phyloP scores from a whole-genome alignment of 768 basidiomycete genomes.

The Phanerodontia chrysosporium region DNA sequence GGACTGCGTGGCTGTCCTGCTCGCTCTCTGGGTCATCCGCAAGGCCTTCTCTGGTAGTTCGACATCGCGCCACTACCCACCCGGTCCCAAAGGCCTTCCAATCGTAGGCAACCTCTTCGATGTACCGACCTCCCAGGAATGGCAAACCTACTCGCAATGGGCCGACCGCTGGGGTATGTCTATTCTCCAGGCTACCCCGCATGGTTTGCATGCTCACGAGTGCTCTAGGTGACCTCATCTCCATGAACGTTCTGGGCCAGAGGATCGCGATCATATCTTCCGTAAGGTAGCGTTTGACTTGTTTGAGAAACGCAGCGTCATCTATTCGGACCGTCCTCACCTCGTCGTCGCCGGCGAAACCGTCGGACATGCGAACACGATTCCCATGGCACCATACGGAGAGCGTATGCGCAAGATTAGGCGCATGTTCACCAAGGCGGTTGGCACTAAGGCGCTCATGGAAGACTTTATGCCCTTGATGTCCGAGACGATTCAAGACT shows the following conservation, averaged over 20 bases:
- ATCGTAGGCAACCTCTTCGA: slow-evolving; percentile 21
- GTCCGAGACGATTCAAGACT: slow-evolving; percentile 25
- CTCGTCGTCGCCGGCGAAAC: slow-evolving; percentile 12
- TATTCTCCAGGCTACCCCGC: too few species aligned
- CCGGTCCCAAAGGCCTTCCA: slow-evolving; percentile 20
- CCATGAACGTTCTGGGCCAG: slow-evolving; percentile 18
- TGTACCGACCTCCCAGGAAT: slow-evolving; percentile 13
- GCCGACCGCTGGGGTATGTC: slow-evolving; percentile 9
- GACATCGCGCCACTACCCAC: slow-evolving; percentile 13
- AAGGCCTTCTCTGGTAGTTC: neutral
- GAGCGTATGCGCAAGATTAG: slow-evolving; percentile 22
- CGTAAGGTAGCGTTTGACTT: slow-evolving; percentile 21
- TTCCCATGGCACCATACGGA: slow-evolving; percentile 21
- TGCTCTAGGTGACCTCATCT: slow-evolving; percentile 21
- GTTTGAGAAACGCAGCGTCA: slow-evolving; percentile 21
- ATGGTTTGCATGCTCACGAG: too few species aligned
- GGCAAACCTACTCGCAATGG: slow-evolving; percentile 16
- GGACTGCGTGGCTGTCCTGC: neutral
- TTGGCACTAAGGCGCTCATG: slow-evolving; percentile 23
- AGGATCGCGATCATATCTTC: slow-evolving; percentile 22
- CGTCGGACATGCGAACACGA: slow-evolving; percentile 20
- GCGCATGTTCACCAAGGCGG: slow-evolving; percentile 18
- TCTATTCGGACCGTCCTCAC: slow-evolving; percentile 23
- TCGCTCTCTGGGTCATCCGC: neutral
- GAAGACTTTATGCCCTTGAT: slow-evolving; percentile 25